These are phyloP conservation scores for Ogataea sp. DNA, from an alignment of 805 yeast species.

Conservation along the genomic window DNA sequence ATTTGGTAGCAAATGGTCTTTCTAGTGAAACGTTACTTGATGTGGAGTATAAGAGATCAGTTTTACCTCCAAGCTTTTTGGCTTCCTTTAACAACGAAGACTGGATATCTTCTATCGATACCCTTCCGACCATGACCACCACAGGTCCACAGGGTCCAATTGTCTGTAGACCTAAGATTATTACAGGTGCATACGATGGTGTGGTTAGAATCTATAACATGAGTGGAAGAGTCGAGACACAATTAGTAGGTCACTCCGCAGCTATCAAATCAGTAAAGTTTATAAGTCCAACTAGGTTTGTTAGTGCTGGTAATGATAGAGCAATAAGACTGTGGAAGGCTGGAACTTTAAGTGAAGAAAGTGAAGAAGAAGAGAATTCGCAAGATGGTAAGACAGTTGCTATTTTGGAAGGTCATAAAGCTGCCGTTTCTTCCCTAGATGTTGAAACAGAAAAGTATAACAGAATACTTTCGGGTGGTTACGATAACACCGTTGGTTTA, in stretches of 20 bases:
- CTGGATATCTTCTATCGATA: slow-evolving; percentile 80
- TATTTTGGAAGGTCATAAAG: slow-evolving; percentile 82
- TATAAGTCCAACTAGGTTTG: slow-evolving; percentile 65
- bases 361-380: slow-evolving; percentile 22
- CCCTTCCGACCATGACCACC: slow-evolving; percentile 26
- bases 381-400: slow-evolving; percentile 68
- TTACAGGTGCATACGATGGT: slow-evolving; percentile 93
- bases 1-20: slow-evolving; percentile 65
- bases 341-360: slow-evolving; percentile 29
- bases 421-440: slow-evolving; percentile 73
- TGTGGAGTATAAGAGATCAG: slow-evolving; percentile 86
- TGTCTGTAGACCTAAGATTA: slow-evolving; percentile 45
- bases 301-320: slow-evolving; percentile 85
- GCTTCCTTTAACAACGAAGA: slow-evolving; percentile 89
- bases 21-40: slow-evolving; percentile 74
- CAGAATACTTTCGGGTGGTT: slow-evolving; percentile 75
- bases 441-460: slow-evolving; percentile 43
- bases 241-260: slow-evolving; percentile 81
- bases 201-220: slow-evolving; percentile 82
- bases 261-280: slow-evolving; percentile 79
- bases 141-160: slow-evolving; percentile 19
- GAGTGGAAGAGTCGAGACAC: slow-evolving; percentile 73
- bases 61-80: slow-evolving; percentile 87
- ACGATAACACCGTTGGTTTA: slow-evolving; percentile 70
- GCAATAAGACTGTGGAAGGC: slow-evolving; percentile 85